Base-by-base conservation (phyloP, 2,329 filamentous ascomycete species). In the Beauveria rudraprayagi region DNA sequence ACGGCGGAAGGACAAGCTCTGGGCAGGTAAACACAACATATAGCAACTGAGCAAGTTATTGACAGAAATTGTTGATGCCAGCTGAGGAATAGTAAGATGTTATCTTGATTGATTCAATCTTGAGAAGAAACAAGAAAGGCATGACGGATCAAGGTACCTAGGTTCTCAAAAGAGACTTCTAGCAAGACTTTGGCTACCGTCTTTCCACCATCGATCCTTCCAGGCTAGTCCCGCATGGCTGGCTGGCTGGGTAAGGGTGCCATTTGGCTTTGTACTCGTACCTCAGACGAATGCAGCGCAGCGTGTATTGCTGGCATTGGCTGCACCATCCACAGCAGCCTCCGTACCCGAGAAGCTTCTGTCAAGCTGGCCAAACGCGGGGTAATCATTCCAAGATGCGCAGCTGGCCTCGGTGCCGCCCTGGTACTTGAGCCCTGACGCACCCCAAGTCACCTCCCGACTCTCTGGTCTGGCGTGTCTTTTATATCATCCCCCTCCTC, bases 401-500 rank as follows among this genome's bases (percentile, higher is more conserved):
- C 22, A n/a, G 17, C 54, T 56, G 46, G 44, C 19, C 41, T n/a
- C 11, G 26, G 37, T 37, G 34, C 34, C 34, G 56, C 19, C 50
- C 28, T 54, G 41, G 50, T 44, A 19, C 28, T 61, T 56, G 53
- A 57, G 46, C 60, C 60, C 60, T 61, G 46, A 61, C 53, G 60
- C 60, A 61, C 52, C 22, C 48, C 41, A 44, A 53, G 40, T 47
- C 57, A 54, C 22, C 40, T n/a, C 40, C 30, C 26, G 34, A 9
- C 55, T 60, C 28, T 48, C 58, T 37, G 34, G 17, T 37, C 41
- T 41, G 41, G 41, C 22, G 43, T 47, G 43, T 28, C 51, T 54
- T 30, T 54, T 60, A 60, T 60, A 60, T 47, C 58, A 54, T 60
- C 28, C 57, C 50, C 57, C 51, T 47, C 58, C 30, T 54, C 58